Percentiles rank a stretch among this genome's conserved stretches.
phyloP scores from a whole-genome alignment of 805 yeast species.

The Zygoascus flipseniorum region DNA sequence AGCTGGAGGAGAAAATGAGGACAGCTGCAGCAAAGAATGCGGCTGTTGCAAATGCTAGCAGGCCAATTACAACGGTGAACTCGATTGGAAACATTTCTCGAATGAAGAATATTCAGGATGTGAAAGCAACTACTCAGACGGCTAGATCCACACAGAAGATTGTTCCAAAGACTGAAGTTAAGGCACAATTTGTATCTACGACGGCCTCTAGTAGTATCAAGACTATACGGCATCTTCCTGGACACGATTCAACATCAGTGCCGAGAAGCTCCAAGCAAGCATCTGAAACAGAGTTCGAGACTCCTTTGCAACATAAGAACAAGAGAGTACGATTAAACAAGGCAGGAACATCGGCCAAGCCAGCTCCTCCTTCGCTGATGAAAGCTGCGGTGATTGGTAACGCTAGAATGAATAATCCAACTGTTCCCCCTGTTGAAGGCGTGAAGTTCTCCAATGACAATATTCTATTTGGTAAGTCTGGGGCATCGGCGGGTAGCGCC shows the following conservation, averaged over 20 bases:
- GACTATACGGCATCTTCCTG: neutral
- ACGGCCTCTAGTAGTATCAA: neutral
- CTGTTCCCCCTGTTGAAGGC: slow-evolving; percentile 24
- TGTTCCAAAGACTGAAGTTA: slow-evolving; percentile 2
- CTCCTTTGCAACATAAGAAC: neutral
- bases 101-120: neutral
- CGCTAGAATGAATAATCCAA: slow-evolving; percentile 17
- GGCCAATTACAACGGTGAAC: neutral
- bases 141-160: slow-evolving; percentile 3
- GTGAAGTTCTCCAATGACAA: slow-evolving; percentile 29
- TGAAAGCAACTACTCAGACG: neutral
- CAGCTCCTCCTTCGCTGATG: slow-evolving; percentile 18
- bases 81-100: neutral
- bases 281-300: slow-evolving; percentile 4
- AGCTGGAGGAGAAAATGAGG: slow-evolving; percentile 1
- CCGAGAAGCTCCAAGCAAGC: neutral
- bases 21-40: neutral
- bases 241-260: neutral
- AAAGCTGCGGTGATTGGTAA: slow-evolving; percentile 29
- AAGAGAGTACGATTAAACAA: neutral
- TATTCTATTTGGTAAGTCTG: slow-evolving; percentile 20
- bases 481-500: neutral
- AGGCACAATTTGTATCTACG: neutral
- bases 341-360: slow-evolving; percentile 1
- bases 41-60: neutral